Evolutionary conservation across 345 rosid species (phyloP), one percentile per base, ranked within the genome.

Genomic region (Gynandropsis gynandra): DNA sequence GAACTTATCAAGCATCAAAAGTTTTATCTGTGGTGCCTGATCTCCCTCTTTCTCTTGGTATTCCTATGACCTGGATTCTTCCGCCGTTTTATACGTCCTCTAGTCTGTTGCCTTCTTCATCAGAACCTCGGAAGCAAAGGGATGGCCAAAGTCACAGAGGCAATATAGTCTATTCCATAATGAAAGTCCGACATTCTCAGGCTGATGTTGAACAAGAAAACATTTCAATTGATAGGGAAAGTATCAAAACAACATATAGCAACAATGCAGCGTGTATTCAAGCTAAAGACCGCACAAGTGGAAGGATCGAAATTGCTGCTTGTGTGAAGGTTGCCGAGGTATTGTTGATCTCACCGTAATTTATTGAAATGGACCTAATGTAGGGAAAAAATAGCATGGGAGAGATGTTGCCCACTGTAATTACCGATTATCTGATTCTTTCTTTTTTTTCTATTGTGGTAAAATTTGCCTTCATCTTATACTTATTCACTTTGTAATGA

Each of bases 271-370:
- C 88, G 18, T 89, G 97, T 74, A 78, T 89, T 72, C 88, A 75
- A 58, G 97, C 85, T 48, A 89, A 86, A 68, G 94, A 89, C 71
- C 81, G 77, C 52, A 61, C 74, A 54, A 81, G 72, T 57, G 97
- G 94, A 58, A 83, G 83, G 66, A 63, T 54, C 33, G 97, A 81
- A 75, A 73, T 89, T 64, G 97, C 95, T 72, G 65, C 93, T 45
- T 89, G 97, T 70, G 71, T 89, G 70, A 78, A 78, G 68, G 87
- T 89, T 63, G 83, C 90, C 34, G 96, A 89, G 97, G 96, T 89
- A 79, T 44, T 47, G 8, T 56, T 40, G 40, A 17, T 46, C 21
- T 42, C 9, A 10, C 3, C 41, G 16, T 27, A 44, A 9, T 39
- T 10, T n/a, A 14, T 46, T 5, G 8, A 31, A 40, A 14, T 16